Evolutionary conservation across 352 stramenopile species (phyloP).

Genomic region (Pelagophyceae sp.): DNA sequence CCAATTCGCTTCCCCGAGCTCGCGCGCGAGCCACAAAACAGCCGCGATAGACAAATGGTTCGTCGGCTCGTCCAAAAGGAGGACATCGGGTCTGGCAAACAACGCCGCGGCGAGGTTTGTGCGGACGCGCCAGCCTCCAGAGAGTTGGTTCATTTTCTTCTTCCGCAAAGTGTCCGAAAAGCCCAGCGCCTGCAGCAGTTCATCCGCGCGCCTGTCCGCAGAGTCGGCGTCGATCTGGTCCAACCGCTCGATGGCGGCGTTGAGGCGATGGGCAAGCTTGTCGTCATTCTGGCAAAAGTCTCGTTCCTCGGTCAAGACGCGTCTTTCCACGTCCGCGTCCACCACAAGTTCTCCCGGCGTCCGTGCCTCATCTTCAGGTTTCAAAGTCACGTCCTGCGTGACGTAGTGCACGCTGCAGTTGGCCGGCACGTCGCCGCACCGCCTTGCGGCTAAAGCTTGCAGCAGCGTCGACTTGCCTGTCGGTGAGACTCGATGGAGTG

Average conservation of each 20-base stretch:
- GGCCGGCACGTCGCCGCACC: constrained; percentile 30
- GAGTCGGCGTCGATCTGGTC: constrained; percentile 38
- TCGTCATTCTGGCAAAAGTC: too few relatives aligned
- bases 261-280: constrained; percentile 17
- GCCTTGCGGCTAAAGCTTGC: constrained; percentile 34
- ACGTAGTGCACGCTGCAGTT: constrained; percentile 39
- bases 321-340: constrained; percentile 39
- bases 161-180: constrained; percentile 31
- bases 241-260: constrained; percentile 30
- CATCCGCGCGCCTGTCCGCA: constrained; percentile 39
- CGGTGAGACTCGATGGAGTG: too few relatives aligned
- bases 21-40: constrained; percentile 37
- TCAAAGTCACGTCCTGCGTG: constrained; percentile 35
- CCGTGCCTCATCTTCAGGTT: constrained; percentile 26
- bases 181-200: constrained; percentile 42
- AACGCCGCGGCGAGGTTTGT: constrained; percentile 45
- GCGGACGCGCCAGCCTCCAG: constrained; percentile 47
- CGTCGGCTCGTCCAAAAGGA: constrained; percentile 45
- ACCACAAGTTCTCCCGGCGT: constrained; percentile 39
- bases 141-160: constrained; percentile 24
- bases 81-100: constrained; percentile 38
- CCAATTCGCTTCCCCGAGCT: constrained; percentile 22
- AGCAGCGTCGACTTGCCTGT: constrained; percentile 50
- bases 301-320: constrained; percentile 35
- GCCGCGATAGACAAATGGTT: constrained; percentile 43